Percentiles rank a stretch among this genome's conserved stretches.
These are phyloP conservation scores for Ceratobasidium sp. DNA, from an alignment of 1,284 basidiomycete species.

Conservation along the genomic window DNA sequence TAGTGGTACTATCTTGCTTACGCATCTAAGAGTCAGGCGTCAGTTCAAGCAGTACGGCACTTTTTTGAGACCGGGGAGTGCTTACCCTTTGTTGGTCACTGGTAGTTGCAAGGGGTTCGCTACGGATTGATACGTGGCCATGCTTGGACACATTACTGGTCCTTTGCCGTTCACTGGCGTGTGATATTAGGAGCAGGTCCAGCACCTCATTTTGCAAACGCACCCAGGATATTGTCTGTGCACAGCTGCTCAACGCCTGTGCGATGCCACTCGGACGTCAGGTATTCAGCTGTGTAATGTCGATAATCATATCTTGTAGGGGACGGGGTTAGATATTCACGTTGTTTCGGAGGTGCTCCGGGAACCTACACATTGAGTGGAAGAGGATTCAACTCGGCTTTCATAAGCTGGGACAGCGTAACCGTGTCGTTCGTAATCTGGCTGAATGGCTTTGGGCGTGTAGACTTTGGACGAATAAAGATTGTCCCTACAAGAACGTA, in stretches of 20 bases:
- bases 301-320: slow-evolving; percentile 16
- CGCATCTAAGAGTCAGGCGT: slow-evolving; percentile 36
- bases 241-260: slow-evolving; percentile 36
- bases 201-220: background rate
- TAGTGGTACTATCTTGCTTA: too few species aligned
- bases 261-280: slow-evolving; percentile 24
- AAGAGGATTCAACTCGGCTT: slow-evolving; percentile 27
- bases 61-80: background rate
- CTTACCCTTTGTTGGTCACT: slow-evolving; percentile 24
- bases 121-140: background rate
- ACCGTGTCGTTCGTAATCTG: slow-evolving; percentile 27
- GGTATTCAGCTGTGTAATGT: slow-evolving; percentile 36
- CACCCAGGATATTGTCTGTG: slow-evolving; percentile 24
- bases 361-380: slow-evolving; percentile 7
- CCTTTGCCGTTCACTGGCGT: slow-evolving; percentile 12
- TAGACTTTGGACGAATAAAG: slow-evolving; percentile 19
- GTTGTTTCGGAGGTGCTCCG: background rate
- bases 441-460: slow-evolving; percentile 8
- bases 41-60: background rate
- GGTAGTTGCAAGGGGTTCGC: slow-evolving; percentile 11
- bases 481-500: slow-evolving; percentile 1
- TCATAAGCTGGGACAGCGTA: slow-evolving; percentile 16
- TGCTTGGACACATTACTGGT: slow-evolving; percentile 8
- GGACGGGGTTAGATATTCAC: background rate
- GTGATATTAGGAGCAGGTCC: background rate